phyloP scores from a whole-genome alignment of 371 early-diverging fungal species.

The Mortierella sp. region DNA sequence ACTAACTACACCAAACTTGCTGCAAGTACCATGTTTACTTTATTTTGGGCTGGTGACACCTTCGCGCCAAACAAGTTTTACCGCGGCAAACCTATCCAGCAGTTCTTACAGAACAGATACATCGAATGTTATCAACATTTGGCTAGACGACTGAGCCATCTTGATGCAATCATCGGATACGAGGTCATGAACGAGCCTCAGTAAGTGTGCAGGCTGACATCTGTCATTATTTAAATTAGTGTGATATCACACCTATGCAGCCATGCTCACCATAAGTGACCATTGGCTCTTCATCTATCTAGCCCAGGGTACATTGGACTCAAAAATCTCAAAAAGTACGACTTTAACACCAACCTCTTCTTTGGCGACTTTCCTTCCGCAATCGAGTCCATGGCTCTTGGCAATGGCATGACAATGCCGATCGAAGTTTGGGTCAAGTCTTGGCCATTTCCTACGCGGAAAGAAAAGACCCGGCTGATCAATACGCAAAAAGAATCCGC shows the following conservation, averaged over 20 bases:
- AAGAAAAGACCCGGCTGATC: conserved; percentile 58
- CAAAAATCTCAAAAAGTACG: conserved; percentile 58
- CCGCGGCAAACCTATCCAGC: conserved; percentile 58
- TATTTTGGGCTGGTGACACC: conserved; percentile 76
- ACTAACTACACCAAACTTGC: conserved; percentile 82
- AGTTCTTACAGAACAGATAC: conserved; percentile 57
- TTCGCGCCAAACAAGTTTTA: conserved; percentile 68
- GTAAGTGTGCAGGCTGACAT: conserved; percentile 37
- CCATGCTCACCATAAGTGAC: not conserved
- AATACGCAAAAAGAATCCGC: conserved; percentile 62
- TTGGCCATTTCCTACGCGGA: conserved; percentile 75
- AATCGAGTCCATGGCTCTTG: conserved; percentile 74
- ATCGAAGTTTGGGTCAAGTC: conserved; percentile 72
- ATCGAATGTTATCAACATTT: conserved; percentile 59
- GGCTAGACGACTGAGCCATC: conserved; percentile 63
- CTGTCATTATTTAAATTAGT: not conserved
- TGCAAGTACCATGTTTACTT: conserved; percentile 79
- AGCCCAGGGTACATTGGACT: conserved; percentile 76
- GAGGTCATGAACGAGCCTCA: conserved; percentile 86
- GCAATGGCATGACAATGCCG: conserved; percentile 64
- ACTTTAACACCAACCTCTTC: conserved; percentile 66
- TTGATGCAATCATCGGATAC: conserved; percentile 72
- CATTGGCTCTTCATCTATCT: not conserved
- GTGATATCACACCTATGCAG: not conserved
- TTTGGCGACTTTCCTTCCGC: conserved; percentile 73